Evolutionary conservation across 345 rosid genomes (phyloP).

Genomic region (Arabis hirsuta): DNA sequence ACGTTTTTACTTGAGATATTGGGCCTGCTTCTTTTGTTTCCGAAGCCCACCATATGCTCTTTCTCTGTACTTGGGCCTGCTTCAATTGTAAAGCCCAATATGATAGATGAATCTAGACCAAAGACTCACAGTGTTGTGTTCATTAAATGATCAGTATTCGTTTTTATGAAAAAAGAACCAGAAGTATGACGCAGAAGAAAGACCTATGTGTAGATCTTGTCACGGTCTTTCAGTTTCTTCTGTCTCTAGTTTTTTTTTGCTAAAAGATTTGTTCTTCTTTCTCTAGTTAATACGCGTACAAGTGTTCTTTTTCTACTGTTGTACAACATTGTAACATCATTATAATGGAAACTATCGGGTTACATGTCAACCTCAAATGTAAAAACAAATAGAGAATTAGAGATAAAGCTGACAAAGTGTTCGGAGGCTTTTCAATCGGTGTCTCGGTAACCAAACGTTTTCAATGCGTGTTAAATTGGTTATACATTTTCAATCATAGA

Average conservation of each 20-base stretch:
- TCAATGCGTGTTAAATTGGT: neutral
- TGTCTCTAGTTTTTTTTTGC: too few species aligned
- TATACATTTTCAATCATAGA: conserved; percentile 1
- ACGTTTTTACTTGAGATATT: too few species aligned
- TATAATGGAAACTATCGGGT: conserved; percentile 5
- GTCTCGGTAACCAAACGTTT: conserved; percentile 6
- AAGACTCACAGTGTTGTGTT: neutral
- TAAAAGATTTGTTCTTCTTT: too few species aligned
- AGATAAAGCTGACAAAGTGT: neutral
- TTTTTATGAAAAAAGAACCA: neutral
- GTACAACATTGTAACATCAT: too few species aligned
- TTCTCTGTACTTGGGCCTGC: too few species aligned
- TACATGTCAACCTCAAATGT: conserved; percentile 2
- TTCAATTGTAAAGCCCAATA: too few species aligned
- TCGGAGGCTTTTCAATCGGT: conserved; percentile 8
- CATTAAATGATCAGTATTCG: neutral
- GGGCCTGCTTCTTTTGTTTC: too few species aligned
- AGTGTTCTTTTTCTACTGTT: too few species aligned
- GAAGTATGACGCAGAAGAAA: neutral
- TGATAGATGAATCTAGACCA: too few species aligned
- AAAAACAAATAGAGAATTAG: neutral
- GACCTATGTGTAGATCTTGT: neutral
- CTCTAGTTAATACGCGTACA: too few species aligned
- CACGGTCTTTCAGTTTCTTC: neutral
- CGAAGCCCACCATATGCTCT: too few species aligned